Percentiles rank a stretch among this genome's conserved stretches.
phyloP scores from a whole-genome alignment of 345 rosid genomes.

The Lumnitzera littorea region DNA sequence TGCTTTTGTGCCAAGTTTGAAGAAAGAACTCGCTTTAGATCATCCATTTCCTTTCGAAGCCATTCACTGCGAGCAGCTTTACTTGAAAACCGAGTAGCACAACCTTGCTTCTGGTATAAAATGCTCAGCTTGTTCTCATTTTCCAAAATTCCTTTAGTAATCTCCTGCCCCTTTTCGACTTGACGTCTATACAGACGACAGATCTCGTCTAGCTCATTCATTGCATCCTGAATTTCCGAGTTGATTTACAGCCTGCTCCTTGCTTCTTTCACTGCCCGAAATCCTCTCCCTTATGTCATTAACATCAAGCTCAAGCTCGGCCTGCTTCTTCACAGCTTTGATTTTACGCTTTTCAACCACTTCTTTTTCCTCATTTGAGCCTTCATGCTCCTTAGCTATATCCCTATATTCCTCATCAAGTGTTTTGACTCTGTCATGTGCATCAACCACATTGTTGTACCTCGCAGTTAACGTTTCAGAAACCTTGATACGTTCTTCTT shows the following conservation, averaged over 20 bases:
- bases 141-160: conserved; percentile 86
- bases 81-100: conserved; percentile 88
- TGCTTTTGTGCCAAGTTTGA: conserved; percentile 63
- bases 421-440: conserved; percentile 69
- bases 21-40: conserved; percentile 69
- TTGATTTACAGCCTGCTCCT: conserved; percentile 67
- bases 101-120: conserved; percentile 97
- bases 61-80: conserved; percentile 91
- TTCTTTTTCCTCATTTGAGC: conserved; percentile 70
- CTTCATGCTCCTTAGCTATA: conserved; percentile 64
- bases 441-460: conserved; percentile 69
- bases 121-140: conserved; percentile 91
- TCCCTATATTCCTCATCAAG: conserved; percentile 63
- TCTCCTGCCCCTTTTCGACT: conserved; percentile 55
- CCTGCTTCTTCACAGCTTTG: conserved; percentile 70
- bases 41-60: conserved; percentile 94
- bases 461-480: conserved; percentile 60
- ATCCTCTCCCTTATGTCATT: conserved; percentile 72
- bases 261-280: conserved; percentile 58
- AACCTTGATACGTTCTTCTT: conserved; percentile 55
- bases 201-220: conserved; percentile 59
- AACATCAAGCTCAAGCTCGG: conserved; percentile 85
- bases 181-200: conserved; percentile 58
- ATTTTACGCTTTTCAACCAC: conserved; percentile 53
- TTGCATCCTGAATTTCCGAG: conserved; percentile 79